Percentiles rank a stretch among this genome's conserved stretches.
Evolutionary conservation across 1,284 basidiomycete genomes (phyloP).

Genomic region (Austroboletus rostrupii): DNA sequence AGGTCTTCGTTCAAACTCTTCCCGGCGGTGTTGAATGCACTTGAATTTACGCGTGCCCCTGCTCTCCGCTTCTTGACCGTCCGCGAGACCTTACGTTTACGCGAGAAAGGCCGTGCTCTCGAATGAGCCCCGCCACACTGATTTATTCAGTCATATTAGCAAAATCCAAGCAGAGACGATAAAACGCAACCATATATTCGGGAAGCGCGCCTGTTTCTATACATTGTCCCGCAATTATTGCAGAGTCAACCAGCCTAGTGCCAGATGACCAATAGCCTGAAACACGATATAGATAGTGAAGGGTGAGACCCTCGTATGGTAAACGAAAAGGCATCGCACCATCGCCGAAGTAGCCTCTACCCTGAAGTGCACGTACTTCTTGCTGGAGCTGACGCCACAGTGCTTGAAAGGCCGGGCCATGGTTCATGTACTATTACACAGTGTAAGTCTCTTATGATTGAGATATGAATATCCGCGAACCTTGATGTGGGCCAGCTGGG

Average conservation of each 20-base stretch:
- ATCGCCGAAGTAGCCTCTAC: slow-evolving; percentile 74
- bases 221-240: slow-evolving; percentile 46
- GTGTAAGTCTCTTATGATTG: not conserved
- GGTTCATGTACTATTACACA: slow-evolving; percentile 67
- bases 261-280: slow-evolving; percentile 80
- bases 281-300: not conserved
- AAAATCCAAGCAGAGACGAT: not conserved
- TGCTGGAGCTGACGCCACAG: slow-evolving; percentile 60
- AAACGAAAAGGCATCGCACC: slow-evolving; percentile 40
- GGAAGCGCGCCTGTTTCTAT: slow-evolving; percentile 57
- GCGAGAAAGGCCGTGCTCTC: slow-evolving; percentile 48
- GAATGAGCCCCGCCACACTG: slow-evolving; percentile 80
- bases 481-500: slow-evolving; percentile 74
- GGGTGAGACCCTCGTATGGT: not conserved
- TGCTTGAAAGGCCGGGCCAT: slow-evolving; percentile 67
- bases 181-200: slow-evolving; percentile 59
- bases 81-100: slow-evolving; percentile 53
- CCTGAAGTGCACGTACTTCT: slow-evolving; percentile 66
- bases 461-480: slow-evolving; percentile 32
- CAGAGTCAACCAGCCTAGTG: slow-evolving; percentile 60
- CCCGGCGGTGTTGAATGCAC: slow-evolving; percentile 57
- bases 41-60: slow-evolving; percentile 59
- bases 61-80: slow-evolving; percentile 65
- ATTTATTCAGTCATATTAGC: slow-evolving; percentile 6
- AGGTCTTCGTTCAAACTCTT: slow-evolving; percentile 43